Evolutionary conservation across 1,139 yeast species (phyloP), one percentile per base, ranked within the genome.

Genomic region (Taphrina pruni): DNA sequence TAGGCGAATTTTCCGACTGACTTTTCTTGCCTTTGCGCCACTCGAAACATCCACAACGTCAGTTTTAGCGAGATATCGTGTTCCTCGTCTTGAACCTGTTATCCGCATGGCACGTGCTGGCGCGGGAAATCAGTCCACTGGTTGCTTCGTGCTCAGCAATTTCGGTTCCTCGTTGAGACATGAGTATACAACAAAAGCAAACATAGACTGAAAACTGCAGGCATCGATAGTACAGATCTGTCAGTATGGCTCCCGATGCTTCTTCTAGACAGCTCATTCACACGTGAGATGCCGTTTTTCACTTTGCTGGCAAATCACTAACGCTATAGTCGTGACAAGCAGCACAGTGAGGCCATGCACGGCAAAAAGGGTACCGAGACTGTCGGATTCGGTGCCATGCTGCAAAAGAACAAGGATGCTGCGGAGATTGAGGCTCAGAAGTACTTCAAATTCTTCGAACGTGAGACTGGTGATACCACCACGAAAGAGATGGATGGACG

Each of bases 381-480:
- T 75, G 81, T 87, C 50, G 99, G 98, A 54, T 82, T 91, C 74
- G 78, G 85, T 57, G 97, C 97, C 41, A 84, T 92, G 74, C 78
- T 91, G 73, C 81, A 87, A 75, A 94, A 94, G 83, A 86, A 90
- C 81, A 83, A 82, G 70, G 85, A 84, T 67, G 98, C 98, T 60
- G 89, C 90, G 75, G 84, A 85, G 73, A 89, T 89, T 69, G 98
- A 98, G 62, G 87, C 87, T 73, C 88, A 87, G 73, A 97, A 96
- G 70, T 94, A 94, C 81, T 89, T 94, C 85, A 89, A 90, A 83
- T 97, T 93, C 81, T 94, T 98, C 97, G 97, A 94, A 78, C 76
- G 78, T 71, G 78, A 78, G 71, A 77, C 77, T 45, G 75, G 74
- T 65, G 89, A 91, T 76, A 92, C 90, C 77, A 83, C 90, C 45